Conservation (phyloP, 139 green algal species). For the Coccomyxa sp. region DNA sequence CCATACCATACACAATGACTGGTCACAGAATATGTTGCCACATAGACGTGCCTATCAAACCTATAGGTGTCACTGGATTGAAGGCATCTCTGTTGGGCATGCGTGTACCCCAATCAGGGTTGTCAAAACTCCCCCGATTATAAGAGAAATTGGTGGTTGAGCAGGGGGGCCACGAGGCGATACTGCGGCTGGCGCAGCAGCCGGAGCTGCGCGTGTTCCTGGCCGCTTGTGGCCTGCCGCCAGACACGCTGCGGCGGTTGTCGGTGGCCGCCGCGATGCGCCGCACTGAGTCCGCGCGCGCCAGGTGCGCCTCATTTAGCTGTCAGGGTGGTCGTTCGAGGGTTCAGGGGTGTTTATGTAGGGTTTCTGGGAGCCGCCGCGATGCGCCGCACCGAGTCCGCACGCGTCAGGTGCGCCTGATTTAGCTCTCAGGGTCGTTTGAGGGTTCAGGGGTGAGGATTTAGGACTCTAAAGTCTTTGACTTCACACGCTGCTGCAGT, state of each 20-base stretch:
- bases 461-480: too few species aligned
- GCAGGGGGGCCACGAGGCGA: slow-evolving; percentile 5
- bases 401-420: too few species aligned
- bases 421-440: too few species aligned
- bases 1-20: too few species aligned
- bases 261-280: neutral
- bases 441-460: too few species aligned
- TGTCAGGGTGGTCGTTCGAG: neutral
- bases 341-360: neutral
- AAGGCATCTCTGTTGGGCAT: too few species aligned
- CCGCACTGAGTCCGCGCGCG: neutral
- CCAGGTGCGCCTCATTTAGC: neutral
- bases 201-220: neutral
- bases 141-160: neutral
- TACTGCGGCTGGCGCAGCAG: slow-evolving; percentile 10
- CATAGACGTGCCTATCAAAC: too few species aligned
- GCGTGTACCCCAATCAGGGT: too few species aligned
- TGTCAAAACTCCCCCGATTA: neutral
- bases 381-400: neutral
- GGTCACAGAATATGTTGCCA: too few species aligned
- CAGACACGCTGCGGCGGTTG: neutral
- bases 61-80: too few species aligned
- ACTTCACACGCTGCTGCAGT: too few species aligned
- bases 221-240: neutral
- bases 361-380: neutral